A percentile compares a stretch with the other conserved stretches of the same genome.
Conservation (phyloP, 2,329 filamentous ascomycete genomes). For the Alternaria alternata region DNA sequence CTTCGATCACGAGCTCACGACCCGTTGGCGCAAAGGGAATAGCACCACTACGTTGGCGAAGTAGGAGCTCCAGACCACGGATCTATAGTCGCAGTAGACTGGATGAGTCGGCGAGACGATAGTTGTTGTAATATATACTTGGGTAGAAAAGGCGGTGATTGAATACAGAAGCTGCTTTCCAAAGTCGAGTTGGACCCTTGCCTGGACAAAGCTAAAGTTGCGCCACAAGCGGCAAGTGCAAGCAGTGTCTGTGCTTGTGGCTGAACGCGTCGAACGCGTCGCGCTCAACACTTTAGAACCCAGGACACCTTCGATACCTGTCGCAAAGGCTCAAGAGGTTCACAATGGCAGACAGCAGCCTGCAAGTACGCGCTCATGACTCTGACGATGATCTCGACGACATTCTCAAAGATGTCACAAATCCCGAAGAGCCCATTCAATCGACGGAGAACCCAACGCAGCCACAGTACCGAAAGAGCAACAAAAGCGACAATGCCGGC, state of each 20-base stretch:
- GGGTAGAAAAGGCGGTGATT: not conserved
- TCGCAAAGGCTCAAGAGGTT: not conserved
- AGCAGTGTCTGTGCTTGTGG: conserved; percentile 20
- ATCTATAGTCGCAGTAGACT: not conserved
- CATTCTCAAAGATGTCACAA: conserved; percentile 77
- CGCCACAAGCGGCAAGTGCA: conserved; percentile 17
- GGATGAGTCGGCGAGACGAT: not conserved
- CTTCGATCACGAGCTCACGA: conserved; percentile 13
- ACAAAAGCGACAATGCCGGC: conserved; percentile 48
- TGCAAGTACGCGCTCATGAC: conserved; percentile 25
- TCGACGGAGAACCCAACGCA: conserved; percentile 36
- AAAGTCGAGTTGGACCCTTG: conserved; percentile 18
- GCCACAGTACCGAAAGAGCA: conserved; percentile 19
- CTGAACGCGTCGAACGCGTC: conserved; percentile 26
- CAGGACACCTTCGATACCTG: not conserved
- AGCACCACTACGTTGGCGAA: not conserved
- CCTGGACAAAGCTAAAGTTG: conserved; percentile 11
- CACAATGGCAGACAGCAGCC: conserved; percentile 33
- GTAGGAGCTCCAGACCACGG: not conserved
- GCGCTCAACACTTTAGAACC: conserved; percentile 1
- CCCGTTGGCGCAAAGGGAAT: not conserved
- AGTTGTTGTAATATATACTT: not conserved
- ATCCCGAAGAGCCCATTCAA: conserved; percentile 58
- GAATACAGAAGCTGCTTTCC: conserved; percentile 10
- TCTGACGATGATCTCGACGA: conserved; percentile 66